Base-by-base conservation (phyloP, 345 rosid species). In the Salix brachista region DNA sequence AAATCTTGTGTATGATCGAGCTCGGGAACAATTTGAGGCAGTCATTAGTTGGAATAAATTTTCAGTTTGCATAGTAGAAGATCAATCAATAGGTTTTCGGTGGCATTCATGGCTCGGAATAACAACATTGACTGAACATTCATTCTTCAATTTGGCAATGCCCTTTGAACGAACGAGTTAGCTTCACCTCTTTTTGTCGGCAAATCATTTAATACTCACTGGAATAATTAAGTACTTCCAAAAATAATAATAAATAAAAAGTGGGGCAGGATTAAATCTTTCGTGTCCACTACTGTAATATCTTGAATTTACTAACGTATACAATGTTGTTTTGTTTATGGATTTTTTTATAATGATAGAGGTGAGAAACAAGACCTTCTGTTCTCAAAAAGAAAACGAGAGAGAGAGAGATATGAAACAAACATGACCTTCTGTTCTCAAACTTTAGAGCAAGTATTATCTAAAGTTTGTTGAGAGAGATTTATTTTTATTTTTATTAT, bases 391-490 rank as follows among this genome's bases (percentile, higher is more conserved):
- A 3, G 32, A 30, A 3, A 30, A 30, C 32, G 34, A 32, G 37
- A 34, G 37, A 34, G 36, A 34, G 37, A 34, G 36, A 34, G 36
- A 34, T 0, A 34, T 5, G 37, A 34, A 5, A 34, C 37, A 34
- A 34, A 34, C 37, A 34, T 34, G 6, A 4, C 37, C 37, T 34
- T 34, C 37, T 32, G 0, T 32, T 32, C 34, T 32, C 34, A 32
- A 32, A 34, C 70, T 74, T 85, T 60, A 41, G 48, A 64, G 25
- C 32, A 6, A 64, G 48, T 70, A 36, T 42, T 68, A 42, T 73
- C 90, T 36, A 84, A 42, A 32, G 81, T 26, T 46, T 80, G 90
- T 10, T 82, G 70, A 54, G 77, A 44, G 72, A 88, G 37, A 34
- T 4, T 34, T 34, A 34, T 34, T 34, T 0, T 34, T 34, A 4